Evolutionary conservation across 2,329 filamentous ascomycete species (phyloP).

Genomic region (Diaporthe velutina): DNA sequence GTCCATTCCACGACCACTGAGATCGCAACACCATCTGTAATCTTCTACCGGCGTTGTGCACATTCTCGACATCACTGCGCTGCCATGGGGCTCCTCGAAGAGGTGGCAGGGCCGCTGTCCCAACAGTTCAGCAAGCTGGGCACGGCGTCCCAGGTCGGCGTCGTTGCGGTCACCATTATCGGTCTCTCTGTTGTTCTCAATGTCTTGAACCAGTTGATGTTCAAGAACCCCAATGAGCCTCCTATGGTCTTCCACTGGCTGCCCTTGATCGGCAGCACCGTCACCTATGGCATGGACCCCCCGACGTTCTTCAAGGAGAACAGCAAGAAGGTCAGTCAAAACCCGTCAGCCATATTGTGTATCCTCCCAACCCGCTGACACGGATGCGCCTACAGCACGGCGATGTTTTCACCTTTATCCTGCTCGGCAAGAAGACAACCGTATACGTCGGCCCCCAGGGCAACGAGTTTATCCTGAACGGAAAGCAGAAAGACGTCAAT

Average conservation of each 20-base stretch:
- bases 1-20: background rate
- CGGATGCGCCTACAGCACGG: conserved; percentile 54
- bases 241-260: conserved; percentile 86
- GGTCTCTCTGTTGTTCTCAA: conserved; percentile 78
- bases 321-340: conserved; percentile 71
- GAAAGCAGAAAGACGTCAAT: conserved; percentile 64
- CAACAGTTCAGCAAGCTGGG: conserved; percentile 64
- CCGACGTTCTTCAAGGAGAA: conserved; percentile 85
- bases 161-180: conserved; percentile 59
- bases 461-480: conserved; percentile 70
- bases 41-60: background rate
- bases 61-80: conserved; percentile 2
- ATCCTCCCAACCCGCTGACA: conserved; percentile 3
- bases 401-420: conserved; percentile 66
- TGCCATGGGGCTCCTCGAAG: conserved; percentile 69
- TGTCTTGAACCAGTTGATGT: conserved; percentile 82
- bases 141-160: conserved; percentile 60
- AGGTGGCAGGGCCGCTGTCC: conserved; percentile 63
- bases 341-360: background rate
- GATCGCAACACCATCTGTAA: background rate
- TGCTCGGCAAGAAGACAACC: conserved; percentile 64
- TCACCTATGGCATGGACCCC: conserved; percentile 95
- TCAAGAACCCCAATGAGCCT: conserved; percentile 85
- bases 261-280: conserved; percentile 88
- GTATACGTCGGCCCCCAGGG: conserved; percentile 63